Base-by-base conservation (phyloP, 2,329 filamentous ascomycete species). In the Botrytis byssoidea region DNA sequence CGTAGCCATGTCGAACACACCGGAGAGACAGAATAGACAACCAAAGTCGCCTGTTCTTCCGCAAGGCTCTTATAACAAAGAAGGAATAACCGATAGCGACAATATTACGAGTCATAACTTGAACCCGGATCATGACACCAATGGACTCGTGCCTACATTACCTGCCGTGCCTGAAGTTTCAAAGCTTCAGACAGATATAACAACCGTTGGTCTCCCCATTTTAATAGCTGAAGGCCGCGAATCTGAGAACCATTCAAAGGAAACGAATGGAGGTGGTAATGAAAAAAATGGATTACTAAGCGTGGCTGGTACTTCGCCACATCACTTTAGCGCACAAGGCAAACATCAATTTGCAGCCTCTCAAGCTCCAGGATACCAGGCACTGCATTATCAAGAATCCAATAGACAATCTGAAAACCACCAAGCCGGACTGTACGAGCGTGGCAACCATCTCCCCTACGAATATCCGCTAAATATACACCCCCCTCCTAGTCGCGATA, bases 271-370 rank as follows among this genome's bases (percentile, higher is more conserved):
- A 68, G 16, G 65, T 68, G 65, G 65, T 68, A 6, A 37, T 57
- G n/a, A 14, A 42, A 8, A n/a, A 42, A 37, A 57, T 20, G 14
- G 42, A 68, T 68, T 68, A 68, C 65, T 68, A 68, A 68, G 35
- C 65, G 65, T 68, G 65, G 65, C 65, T 68, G 65, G 48, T 67
- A 22, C 65, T 68, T 68, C 65, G 65, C 65, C 65, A 68, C 65
- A 68, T 55, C 22, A 40, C 46, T 42, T 42, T 68, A 68, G 65
- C 65, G 65, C 48, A 55, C 65, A 55, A 68, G 65, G 48, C 65
- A 68, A 68, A 68, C 46, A 55, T n/a, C 65, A 68, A 57, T 40
- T 68, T 68, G 35, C 51, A 68, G 48, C 25, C 65, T 42, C 48
- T 57, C 65, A 55, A 55, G 32, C 25, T 67, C 65, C 29, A 68